Evolutionary conservation across 2,329 filamentous ascomycete genomes (phyloP).

Genomic region (Dryadomyces sulphureus): DNA sequence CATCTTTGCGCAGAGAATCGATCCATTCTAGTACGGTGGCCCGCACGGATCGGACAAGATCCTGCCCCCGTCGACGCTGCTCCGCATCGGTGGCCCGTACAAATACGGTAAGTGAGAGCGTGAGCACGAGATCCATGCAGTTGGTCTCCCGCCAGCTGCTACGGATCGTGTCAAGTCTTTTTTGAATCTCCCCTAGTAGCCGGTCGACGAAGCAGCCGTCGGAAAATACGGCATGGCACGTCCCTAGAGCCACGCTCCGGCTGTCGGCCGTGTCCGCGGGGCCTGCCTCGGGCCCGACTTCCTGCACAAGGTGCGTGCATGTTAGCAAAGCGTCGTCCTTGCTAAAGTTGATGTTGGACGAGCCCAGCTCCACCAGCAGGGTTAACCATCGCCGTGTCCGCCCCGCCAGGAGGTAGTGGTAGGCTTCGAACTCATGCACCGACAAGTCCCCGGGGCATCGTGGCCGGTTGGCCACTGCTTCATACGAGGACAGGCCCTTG

Average conservation of each 20-base stretch:
- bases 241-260: slow-evolving; percentile 19
- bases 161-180: slow-evolving; percentile 26
- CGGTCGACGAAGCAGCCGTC: slow-evolving; percentile 33
- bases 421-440: slow-evolving; percentile 36
- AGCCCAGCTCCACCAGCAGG: slow-evolving; percentile 30
- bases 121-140: slow-evolving; percentile 43
- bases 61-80: slow-evolving; percentile 9
- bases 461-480: slow-evolving; percentile 33
- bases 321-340: slow-evolving; percentile 32
- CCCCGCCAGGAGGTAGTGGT: slow-evolving; percentile 31
- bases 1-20: slow-evolving; percentile 27
- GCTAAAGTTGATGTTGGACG: slow-evolving; percentile 44
- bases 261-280: background rate
- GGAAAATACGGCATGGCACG: slow-evolving; percentile 31
- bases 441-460: slow-evolving; percentile 30
- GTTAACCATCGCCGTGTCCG: slow-evolving; percentile 29
- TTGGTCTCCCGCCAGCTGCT: slow-evolving; percentile 44
- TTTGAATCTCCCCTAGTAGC: slow-evolving; percentile 30
- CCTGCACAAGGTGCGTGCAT: slow-evolving; percentile 34
- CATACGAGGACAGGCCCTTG: slow-evolving; percentile 35
- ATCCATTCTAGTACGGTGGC: slow-evolving; percentile 35
- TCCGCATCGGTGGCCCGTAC: slow-evolving; percentile 9
- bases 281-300: slow-evolving; percentile 33
- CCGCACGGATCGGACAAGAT: slow-evolving; percentile 26
- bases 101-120: slow-evolving; percentile 27